A percentile compares a stretch with the other conserved stretches of the same genome.
Conservation (phyloP, 1,139 yeast genomes). For the Candida dubliniensis region DNA sequence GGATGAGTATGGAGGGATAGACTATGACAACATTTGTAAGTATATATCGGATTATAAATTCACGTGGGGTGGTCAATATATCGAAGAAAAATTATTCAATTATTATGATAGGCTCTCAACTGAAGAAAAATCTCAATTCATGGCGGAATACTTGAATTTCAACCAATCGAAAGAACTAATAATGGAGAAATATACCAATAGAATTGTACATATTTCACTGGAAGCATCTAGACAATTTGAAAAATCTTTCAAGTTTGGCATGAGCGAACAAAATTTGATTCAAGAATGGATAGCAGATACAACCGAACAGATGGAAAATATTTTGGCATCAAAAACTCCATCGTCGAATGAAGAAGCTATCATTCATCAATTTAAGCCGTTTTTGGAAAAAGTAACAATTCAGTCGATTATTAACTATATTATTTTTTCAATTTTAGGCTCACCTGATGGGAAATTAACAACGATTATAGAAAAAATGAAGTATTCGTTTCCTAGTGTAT, state of each 20-base stretch:
- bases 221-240: neutral
- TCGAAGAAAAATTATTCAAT: constrained; percentile 5
- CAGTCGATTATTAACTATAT: constrained; percentile 7
- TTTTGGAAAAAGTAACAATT: constrained; percentile 7
- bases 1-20: constrained; percentile 21
- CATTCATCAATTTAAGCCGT: constrained; percentile 8
- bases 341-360: constrained; percentile 7
- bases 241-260: constrained; percentile 1
- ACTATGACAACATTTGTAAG: constrained; percentile 21
- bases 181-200: constrained; percentile 20
- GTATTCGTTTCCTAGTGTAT: constrained; percentile 4
- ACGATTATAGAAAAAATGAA: constrained; percentile 5
- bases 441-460: neutral
- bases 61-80: constrained; percentile 9
- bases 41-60: constrained; percentile 20
- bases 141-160: constrained; percentile 25
- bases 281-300: constrained; percentile 8
- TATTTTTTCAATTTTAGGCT: constrained; percentile 8
- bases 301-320: constrained; percentile 11
- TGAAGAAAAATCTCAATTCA: constrained; percentile 17
- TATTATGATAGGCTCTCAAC: constrained; percentile 10
- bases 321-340: constrained; percentile 15
- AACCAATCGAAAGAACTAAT: constrained; percentile 26
- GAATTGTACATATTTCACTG: constrained; percentile 10
- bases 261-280: neutral